phyloP scores from a whole-genome alignment of 805 yeast genomes.

The Saturnispora besseyi region DNA sequence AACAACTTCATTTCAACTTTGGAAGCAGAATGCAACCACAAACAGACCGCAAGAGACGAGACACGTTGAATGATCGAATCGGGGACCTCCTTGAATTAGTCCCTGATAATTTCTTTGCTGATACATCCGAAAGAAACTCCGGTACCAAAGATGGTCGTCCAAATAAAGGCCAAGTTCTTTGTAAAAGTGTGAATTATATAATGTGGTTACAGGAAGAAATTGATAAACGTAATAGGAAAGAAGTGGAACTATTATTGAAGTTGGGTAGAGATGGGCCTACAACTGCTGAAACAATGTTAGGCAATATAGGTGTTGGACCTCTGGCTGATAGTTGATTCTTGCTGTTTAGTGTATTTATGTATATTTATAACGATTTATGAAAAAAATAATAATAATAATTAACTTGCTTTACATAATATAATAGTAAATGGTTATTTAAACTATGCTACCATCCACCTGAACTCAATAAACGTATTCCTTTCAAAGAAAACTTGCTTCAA shows the following conservation, averaged over 20 bases:
- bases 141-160: constrained; percentile 83
- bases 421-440: no score
- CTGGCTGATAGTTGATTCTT: constrained; percentile 34
- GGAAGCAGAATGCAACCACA: constrained; percentile 1
- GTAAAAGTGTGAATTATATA: constrained; percentile 68
- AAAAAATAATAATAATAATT: neutral
- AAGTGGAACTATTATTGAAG: constrained; percentile 60
- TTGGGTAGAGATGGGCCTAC: constrained; percentile 37
- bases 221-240: constrained; percentile 70
- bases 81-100: constrained; percentile 35
- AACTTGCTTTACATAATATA: no score
- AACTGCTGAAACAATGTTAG: constrained; percentile 69
- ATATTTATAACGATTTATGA: neutral
- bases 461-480: no score
- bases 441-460: no score
- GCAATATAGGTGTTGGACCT: constrained; percentile 79
- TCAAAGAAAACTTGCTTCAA: no score
- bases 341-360: neutral
- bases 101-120: constrained; percentile 32
- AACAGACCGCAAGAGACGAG: constrained; percentile 40
- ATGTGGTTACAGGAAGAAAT: constrained; percentile 59
- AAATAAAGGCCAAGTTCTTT: constrained; percentile 71
- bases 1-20: no score
- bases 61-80: constrained; percentile 49
- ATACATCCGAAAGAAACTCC: constrained; percentile 37